Percentiles rank a stretch among this genome's conserved stretches.
These are phyloP conservation scores for Datisca glomerata DNA, from an alignment of 306 rosid genomes.

Conservation along the genomic window DNA sequence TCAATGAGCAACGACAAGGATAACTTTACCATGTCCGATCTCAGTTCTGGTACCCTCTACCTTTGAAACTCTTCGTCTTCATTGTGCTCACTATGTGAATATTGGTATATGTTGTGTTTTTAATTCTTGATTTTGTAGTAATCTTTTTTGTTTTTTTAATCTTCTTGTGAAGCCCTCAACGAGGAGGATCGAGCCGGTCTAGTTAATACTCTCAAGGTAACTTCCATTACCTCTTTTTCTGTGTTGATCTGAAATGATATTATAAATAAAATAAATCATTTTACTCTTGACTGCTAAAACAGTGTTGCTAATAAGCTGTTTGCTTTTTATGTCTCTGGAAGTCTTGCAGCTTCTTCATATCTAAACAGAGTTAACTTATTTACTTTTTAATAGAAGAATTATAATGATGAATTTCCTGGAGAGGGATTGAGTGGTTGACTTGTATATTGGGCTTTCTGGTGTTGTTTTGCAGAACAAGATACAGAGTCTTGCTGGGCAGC, in stretches of 20 bases:
- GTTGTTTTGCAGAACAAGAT: conserved; percentile 46
- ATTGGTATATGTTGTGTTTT: too few relatives aligned
- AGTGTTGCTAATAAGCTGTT: too few relatives aligned
- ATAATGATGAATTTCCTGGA: background rate
- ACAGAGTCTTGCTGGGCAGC: conserved; percentile 79
- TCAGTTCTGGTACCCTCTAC: conserved; percentile 41
- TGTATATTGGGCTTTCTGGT: background rate
- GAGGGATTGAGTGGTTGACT: background rate
- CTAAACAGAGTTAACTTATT: background rate
- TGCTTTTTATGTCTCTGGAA: background rate
- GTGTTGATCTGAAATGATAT: too few relatives aligned
- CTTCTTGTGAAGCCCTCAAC: conserved; percentile 34
- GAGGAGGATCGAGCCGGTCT: conserved; percentile 63
- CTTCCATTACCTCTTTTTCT: background rate
- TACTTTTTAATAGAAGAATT: too few relatives aligned
- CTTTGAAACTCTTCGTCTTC: background rate
- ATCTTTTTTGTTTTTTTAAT: background rate
- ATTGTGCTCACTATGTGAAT: background rate
- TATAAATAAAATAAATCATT: too few relatives aligned
- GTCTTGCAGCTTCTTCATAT: background rate
- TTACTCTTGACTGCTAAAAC: too few relatives aligned
- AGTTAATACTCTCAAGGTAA: conserved; percentile 80
- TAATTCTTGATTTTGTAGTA: background rate
- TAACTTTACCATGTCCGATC: conserved; percentile 60
- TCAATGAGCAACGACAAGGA: conserved; percentile 63